Conservation (phyloP, 2,329 filamentous ascomycete species). For the Fusarium lateritium region DNA sequence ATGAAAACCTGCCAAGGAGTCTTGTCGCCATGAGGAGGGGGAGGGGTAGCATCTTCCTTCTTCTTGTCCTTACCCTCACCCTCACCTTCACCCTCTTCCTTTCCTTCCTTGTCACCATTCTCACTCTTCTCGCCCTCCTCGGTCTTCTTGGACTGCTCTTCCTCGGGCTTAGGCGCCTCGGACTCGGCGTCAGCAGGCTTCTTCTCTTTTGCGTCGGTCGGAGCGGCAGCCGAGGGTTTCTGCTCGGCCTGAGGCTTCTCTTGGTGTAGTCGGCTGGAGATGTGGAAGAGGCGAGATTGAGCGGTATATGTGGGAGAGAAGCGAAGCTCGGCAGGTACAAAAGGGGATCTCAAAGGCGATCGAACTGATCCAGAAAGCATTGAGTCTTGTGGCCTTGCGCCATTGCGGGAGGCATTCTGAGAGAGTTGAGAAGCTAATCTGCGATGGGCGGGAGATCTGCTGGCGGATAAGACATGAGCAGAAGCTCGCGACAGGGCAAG, state of each 20-base stretch:
- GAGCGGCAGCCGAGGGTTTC: slow-evolving; percentile 44
- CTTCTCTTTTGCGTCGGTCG: slow-evolving; percentile 60
- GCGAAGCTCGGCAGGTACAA: slow-evolving; percentile 56
- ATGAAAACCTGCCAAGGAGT: slow-evolving; percentile 99
- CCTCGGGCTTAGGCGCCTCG: slow-evolving; percentile 55
- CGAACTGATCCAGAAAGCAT: slow-evolving; percentile 50
- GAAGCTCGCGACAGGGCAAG: slow-evolving; percentile 60
- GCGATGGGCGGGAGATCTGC: slow-evolving; percentile 64
- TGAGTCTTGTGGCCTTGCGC: slow-evolving; percentile 48
- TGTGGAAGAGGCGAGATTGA: slow-evolving; percentile 54
- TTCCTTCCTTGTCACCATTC: slow-evolving; percentile 60
- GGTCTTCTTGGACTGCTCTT: slow-evolving; percentile 61
- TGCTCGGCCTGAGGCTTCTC: slow-evolving; percentile 54
- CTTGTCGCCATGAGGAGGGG: slow-evolving; percentile 98
- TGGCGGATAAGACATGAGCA: slow-evolving; percentile 56
- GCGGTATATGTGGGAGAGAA: slow-evolving; percentile 51
- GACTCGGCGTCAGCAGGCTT: slow-evolving; percentile 55
- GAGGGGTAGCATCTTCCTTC: slow-evolving; percentile 81
- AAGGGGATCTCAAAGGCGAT: slow-evolving; percentile 62
- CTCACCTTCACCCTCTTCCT: slow-evolving; percentile 63
- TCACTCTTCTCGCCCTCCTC: slow-evolving; percentile 56
- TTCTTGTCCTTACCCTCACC: slow-evolving; percentile 70
- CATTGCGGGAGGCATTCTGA: slow-evolving; percentile 48
- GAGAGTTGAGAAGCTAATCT: slow-evolving; percentile 61
- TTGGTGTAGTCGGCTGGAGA: slow-evolving; percentile 50